Base-by-base conservation (phyloP, 257 asterid genomes). In the Lavandula angustifolia region DNA sequence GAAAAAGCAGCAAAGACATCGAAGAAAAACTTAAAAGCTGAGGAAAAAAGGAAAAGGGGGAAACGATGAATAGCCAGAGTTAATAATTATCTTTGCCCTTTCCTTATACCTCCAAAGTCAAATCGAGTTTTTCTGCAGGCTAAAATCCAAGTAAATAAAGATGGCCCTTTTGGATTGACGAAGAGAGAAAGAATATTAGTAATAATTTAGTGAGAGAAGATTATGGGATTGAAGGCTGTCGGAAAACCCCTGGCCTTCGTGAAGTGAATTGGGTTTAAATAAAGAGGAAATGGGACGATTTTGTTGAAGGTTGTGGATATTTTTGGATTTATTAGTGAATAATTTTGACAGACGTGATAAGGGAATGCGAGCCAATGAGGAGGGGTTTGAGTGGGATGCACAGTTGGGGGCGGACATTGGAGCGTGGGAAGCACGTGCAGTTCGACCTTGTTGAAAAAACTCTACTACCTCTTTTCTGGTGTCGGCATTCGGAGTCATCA, bases 391-490 rank as follows among this genome's bases (percentile, higher is more conserved):
- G 95, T 82, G 89, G 84, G 79, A 75, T 74, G 75, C 70, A 68
- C 78, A 74, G 83, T 74, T 73, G 84, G 62, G 32, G 79, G 32
- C 64, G 77, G 73, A 58, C 73, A 73, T 22, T 72, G 78, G 91
- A 79, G 86, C 81, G 89, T 77, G 76, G 65, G 61, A 9, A 48
- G 35, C 85, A 84, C 85, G 82, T 73, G 82, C 79, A 5, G 50
- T 9, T 51, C 31, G 16, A 64, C 63, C 48, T 51, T 3, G 46
- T 43, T 38, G 67, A 44, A 10, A 61, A 32, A 18, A 37, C 40
- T 52, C 3, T 0, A 53, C 3, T 0, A 53, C 44, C 10, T 9
- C 2, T 54, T 12, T 48, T 34, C 3, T 4, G 2, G 5, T 69
- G 75, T 71, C 79, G 70, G 60, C 65, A 57, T 70, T 65, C 44